Evolutionary conservation across 495 filamentous ascomycete genomes (phyloP).

Genomic region (Neurospora sp.): DNA sequence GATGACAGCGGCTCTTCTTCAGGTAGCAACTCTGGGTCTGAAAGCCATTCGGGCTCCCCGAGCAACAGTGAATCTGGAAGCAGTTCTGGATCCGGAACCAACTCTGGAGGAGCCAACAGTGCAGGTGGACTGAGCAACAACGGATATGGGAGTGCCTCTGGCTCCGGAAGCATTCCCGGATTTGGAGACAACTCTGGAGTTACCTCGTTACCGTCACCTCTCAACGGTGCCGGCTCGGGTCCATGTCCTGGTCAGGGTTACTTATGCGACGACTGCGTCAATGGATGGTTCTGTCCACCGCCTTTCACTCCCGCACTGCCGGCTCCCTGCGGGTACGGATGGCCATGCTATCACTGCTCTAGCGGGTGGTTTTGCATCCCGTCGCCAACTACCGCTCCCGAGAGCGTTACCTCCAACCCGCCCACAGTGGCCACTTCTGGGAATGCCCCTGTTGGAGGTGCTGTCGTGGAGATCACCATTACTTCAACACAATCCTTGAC

Average conservation of each 20-base stretch:
- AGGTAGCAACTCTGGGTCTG: neutral
- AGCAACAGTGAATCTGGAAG: neutral
- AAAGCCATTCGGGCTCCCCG: neutral
- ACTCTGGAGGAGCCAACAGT: neutral
- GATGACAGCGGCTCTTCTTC: neutral
- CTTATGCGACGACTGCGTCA: slow-evolving; percentile 30
- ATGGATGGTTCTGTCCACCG: slow-evolving; percentile 36
- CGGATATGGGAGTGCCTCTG: neutral
- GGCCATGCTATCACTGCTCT: slow-evolving; percentile 31
- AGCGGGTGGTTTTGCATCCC: slow-evolving; percentile 33
- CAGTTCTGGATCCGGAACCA: neutral
- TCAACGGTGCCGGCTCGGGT: slow-evolving; percentile 2
- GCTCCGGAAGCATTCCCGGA: neutral
- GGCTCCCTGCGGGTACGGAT: slow-evolving; percentile 32
- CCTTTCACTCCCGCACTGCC: slow-evolving; percentile 29
- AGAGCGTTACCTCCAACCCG: slow-evolving; percentile 1
- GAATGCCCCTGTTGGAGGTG: neutral
- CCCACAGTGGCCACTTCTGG: neutral
- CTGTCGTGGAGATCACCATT: neutral
- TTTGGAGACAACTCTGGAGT: neutral
- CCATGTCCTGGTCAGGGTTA: slow-evolving; percentile 30
- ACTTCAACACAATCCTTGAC: slow-evolving; percentile 1
- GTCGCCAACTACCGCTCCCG: slow-evolving; percentile 10
- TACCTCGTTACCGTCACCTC: neutral
- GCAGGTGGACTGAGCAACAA: neutral